Base-by-base conservation (phyloP, 1,139 yeast species). In the Lodderomyces parapsilosis region DNA sequence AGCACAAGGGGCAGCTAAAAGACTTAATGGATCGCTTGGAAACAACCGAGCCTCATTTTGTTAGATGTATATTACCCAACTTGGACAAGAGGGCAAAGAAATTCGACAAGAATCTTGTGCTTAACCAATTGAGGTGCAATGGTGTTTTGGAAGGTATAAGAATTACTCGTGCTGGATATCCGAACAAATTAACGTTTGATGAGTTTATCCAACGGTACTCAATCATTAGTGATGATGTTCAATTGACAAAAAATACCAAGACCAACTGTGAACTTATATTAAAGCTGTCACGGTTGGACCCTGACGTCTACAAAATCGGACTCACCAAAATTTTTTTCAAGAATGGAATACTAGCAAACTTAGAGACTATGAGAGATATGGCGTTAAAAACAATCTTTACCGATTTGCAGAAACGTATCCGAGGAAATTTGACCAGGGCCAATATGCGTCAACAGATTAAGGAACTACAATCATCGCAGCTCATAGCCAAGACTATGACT, bases 141-240 rank as follows among this genome's bases (percentile, higher is more conserved):
- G 99, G 99, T 76, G 99, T 94, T 11, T 68, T 94, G 40, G 99
- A 94, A 70, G 99, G 99, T 50, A 94, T 94, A 36, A 77, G 99
- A 63, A 93, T 94, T 49, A 96, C 98, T 0, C 76, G 99, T 51
- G 91, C 96, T 13, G 99, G 99, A 2, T 94, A 86, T 60, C 99
- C 99, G 1, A 94, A 94, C 63, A 78, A 97, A 52, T 79, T 93
- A 60, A 79, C 84, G 39, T 93, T 91, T 62, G 78, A 82, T 37
- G 95, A 89, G 43, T 93, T 94, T 63, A 80, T 78, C 45, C 76
- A 70, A 42, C 74, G 96, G 43, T 94, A 94, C 59, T 78, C 80
- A 25, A 78, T 91, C 19, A 68, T 94, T 32, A 76, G 76, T 43
- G 63, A 67, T 3, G 63, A 62, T 22, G 76, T 66, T 39, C 65